phyloP scores from a whole-genome alignment of 306 rosid genomes.

The Argentina anserina region DNA sequence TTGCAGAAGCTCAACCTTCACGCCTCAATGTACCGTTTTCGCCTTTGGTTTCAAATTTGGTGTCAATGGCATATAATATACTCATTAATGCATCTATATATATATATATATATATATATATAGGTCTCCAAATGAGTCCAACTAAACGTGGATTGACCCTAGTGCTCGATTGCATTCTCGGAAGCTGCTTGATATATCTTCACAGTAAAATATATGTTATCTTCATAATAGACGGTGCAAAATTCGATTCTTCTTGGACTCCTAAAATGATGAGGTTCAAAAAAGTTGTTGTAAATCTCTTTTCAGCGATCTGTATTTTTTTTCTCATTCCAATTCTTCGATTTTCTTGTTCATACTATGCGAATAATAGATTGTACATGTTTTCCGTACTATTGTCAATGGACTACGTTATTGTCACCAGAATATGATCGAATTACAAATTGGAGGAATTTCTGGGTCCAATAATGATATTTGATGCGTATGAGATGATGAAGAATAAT shows the following conservation, averaged over 20 bases:
- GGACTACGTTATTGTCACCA: slow-evolving; percentile 1
- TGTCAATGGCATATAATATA: neutral
- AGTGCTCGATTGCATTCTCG: slow-evolving; percentile 21
- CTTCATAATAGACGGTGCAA: slow-evolving; percentile 18
- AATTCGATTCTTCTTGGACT: slow-evolving; percentile 67
- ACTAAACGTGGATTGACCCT: slow-evolving; percentile 50
- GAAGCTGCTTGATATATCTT: slow-evolving; percentile 27
- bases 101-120: slow-evolving; percentile 21
- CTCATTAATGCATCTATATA: slow-evolving; percentile 14
- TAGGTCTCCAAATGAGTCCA: too few relatives aligned
- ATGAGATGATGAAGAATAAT: slow-evolving; percentile 13
- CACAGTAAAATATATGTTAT: neutral
- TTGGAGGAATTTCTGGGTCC: slow-evolving; percentile 13
- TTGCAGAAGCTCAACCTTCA: neutral
- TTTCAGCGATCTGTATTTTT: slow-evolving; percentile 17
- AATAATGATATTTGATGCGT: neutral
- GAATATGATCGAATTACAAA: slow-evolving; percentile 16
- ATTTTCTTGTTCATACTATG: slow-evolving; percentile 3
- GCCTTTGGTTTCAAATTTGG: slow-evolving; percentile 10
- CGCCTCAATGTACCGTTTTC: neutral
- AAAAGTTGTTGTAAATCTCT: slow-evolving; percentile 14
- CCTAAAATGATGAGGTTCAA: slow-evolving; percentile 13
- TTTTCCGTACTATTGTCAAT: neutral
- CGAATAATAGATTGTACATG: slow-evolving; percentile 24
- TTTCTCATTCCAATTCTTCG: slow-evolving; percentile 15